These are phyloP conservation scores for Domatiomyces catenatus DNA, from an alignment of 2,329 filamentous ascomycete genomes.

Conservation along the genomic window DNA sequence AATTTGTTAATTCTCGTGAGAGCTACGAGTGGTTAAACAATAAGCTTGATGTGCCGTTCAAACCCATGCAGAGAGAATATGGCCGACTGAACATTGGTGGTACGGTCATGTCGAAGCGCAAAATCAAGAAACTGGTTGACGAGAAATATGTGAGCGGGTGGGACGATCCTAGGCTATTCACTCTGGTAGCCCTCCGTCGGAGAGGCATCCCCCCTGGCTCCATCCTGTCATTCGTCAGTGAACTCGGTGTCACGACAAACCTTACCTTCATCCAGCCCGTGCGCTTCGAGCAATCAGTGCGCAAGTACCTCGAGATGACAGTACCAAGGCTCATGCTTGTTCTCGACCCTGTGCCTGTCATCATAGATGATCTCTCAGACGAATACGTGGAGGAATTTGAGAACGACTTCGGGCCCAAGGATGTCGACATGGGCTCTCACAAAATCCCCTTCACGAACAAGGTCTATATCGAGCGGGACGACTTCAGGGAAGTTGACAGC, in stretches of 20 bases:
- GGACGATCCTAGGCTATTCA: conserved; percentile 85
- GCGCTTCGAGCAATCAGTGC: conserved; percentile 73
- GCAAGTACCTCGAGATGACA: conserved; percentile 72
- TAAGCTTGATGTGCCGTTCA: conserved; percentile 57
- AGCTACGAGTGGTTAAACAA: conserved; percentile 88
- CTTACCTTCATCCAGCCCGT: conserved; percentile 63
- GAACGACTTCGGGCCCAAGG: conserved; percentile 69
- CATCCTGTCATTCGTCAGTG: conserved; percentile 76
- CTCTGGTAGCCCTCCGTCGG: conserved; percentile 66
- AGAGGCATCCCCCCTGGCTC: conserved; percentile 78
- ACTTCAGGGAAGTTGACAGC: conserved; percentile 59
- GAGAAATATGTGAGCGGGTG: conserved; percentile 67
- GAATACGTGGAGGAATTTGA: conserved; percentile 49
- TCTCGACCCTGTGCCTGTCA: conserved; percentile 66
- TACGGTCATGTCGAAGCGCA: conserved; percentile 75
- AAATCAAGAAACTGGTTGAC: conserved; percentile 63
- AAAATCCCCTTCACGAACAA: conserved; percentile 54
- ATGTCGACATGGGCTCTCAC: conserved; percentile 41
- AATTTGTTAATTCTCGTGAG: conserved; percentile 69
- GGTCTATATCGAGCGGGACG: conserved; percentile 69
- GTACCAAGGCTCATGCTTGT: conserved; percentile 83
- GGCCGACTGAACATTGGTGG: conserved; percentile 65
- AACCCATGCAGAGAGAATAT: conserved; percentile 84
- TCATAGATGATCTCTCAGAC: conserved; percentile 64
- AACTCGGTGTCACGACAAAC: conserved; percentile 77